phyloP scores from a whole-genome alignment of 164 flowering plant genomes.

The Saururus chinensis region DNA sequence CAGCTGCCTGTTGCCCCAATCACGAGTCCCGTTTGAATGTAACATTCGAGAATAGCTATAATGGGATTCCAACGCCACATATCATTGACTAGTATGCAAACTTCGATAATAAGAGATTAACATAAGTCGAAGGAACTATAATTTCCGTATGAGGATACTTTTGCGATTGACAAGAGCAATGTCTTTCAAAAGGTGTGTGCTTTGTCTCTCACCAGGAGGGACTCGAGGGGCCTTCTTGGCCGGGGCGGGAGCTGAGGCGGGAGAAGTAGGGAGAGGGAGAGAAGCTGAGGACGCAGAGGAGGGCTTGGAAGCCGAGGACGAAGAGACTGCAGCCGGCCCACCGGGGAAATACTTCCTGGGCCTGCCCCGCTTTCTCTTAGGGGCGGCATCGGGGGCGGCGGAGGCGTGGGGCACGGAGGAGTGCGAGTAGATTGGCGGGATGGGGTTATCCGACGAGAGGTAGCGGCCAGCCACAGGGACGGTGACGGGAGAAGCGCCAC shows the following conservation, averaged over 20 bases:
- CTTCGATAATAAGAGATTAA: too few species aligned
- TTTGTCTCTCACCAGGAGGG: neutral
- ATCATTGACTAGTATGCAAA: too few species aligned
- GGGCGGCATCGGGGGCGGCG: neutral
- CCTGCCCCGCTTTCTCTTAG: neutral
- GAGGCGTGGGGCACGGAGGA: neutral
- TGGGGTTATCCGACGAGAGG: neutral
- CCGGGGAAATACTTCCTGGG: slow-evolving; percentile 1
- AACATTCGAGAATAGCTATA: too few species aligned
- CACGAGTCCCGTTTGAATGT: too few species aligned
- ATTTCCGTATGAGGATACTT: too few species aligned
- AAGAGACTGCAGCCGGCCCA: neutral
- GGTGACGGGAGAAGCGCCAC: neutral
- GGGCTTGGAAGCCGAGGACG: neutral
- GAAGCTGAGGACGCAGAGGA: neutral
- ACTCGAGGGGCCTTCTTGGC: neutral
- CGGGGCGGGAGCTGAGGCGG: neutral
- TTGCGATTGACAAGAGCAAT: too few species aligned
- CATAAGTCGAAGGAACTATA: too few species aligned
- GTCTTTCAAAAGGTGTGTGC: too few species aligned
- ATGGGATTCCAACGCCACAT: too few species aligned
- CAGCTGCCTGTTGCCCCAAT: too few species aligned
- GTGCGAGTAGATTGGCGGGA: neutral
- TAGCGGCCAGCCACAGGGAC: neutral
- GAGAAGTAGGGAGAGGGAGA: neutral